These are phyloP conservation scores for Thelonectria blattea DNA, from an alignment of 2,329 filamentous ascomycete species.

Conservation along the genomic window DNA sequence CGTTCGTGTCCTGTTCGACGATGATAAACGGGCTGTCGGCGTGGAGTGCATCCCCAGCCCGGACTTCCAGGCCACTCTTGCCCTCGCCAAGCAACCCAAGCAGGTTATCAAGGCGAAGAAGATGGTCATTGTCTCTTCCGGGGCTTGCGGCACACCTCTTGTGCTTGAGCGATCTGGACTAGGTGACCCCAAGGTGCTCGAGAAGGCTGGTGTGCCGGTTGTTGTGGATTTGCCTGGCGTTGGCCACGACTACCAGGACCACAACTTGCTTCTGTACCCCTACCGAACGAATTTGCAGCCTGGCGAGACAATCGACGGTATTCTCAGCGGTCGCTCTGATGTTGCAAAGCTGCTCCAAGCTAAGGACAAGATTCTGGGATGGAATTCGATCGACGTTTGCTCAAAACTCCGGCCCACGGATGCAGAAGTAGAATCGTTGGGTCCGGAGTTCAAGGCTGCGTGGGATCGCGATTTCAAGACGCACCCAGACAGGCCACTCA, in stretches of 20 bases:
- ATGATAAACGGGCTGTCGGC: slow-evolving; percentile 59
- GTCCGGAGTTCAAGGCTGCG: slow-evolving; percentile 56
- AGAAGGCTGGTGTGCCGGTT: slow-evolving; percentile 52
- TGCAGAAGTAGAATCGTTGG: slow-evolving; percentile 57
- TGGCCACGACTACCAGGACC: slow-evolving; percentile 61
- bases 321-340: slow-evolving; percentile 55
- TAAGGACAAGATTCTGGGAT: slow-evolving; percentile 59
- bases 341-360: slow-evolving; percentile 52
- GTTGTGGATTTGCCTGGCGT: slow-evolving; percentile 58
- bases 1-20: slow-evolving; percentile 57
- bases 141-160: slow-evolving; percentile 58
- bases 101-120: slow-evolving; percentile 37
- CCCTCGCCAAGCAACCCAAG: slow-evolving; percentile 18
- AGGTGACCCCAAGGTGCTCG: slow-evolving; percentile 57
- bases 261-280: slow-evolving; percentile 59
- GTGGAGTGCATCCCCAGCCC: slow-evolving; percentile 61
- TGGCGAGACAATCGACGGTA: slow-evolving; percentile 53
- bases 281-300: slow-evolving; percentile 48
- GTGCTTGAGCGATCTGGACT: slow-evolving; percentile 69
- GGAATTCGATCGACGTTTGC: slow-evolving; percentile 63
- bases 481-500: slow-evolving; percentile 52
- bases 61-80: slow-evolving; percentile 28
- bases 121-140: slow-evolving; percentile 46
- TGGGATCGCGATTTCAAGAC: slow-evolving; percentile 63
- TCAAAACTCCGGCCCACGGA: slow-evolving; percentile 62